These are phyloP conservation scores for Millerozyma miso DNA, from an alignment of 805 yeast genomes.

Conservation along the genomic window DNA sequence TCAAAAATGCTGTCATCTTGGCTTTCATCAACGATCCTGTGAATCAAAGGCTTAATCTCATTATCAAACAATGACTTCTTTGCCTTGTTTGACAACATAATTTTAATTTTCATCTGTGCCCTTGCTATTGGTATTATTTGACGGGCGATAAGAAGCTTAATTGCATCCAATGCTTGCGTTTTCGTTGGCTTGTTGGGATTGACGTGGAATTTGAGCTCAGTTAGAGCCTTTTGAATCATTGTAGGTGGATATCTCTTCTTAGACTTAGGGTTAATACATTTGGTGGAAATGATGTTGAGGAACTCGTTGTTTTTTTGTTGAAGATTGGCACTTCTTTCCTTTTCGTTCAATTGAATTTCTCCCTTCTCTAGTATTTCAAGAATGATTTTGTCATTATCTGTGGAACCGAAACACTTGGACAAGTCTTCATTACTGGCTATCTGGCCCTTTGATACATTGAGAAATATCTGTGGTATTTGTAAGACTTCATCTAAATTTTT, in stretches of 20 bases:
- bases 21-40: constrained; percentile 35
- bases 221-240: constrained; percentile 84
- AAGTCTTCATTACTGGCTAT: constrained; percentile 88
- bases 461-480: constrained; percentile 91
- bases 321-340: constrained; percentile 76
- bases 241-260: constrained; percentile 92
- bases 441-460: constrained; percentile 90
- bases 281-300: constrained; percentile 76
- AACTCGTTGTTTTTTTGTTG: constrained; percentile 77
- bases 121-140: constrained; percentile 92
- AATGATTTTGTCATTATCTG: constrained; percentile 70
- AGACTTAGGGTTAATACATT: constrained; percentile 86
- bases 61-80: constrained; percentile 36
- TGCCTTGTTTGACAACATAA: constrained; percentile 54
- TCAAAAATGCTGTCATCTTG: constrained; percentile 48
- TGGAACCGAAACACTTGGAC: constrained; percentile 65
- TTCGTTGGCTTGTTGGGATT: constrained; percentile 74
- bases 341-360: constrained; percentile 90
- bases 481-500: constrained; percentile 93
- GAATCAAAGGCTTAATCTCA: constrained; percentile 31
- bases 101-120: constrained; percentile 84
- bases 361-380: constrained; percentile 84
- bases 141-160: constrained; percentile 64
- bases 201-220: constrained; percentile 74
- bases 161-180: constrained; percentile 88